phyloP scores from a whole-genome alignment of 1,284 basidiomycete species.

The Sphagnurus paluster region DNA sequence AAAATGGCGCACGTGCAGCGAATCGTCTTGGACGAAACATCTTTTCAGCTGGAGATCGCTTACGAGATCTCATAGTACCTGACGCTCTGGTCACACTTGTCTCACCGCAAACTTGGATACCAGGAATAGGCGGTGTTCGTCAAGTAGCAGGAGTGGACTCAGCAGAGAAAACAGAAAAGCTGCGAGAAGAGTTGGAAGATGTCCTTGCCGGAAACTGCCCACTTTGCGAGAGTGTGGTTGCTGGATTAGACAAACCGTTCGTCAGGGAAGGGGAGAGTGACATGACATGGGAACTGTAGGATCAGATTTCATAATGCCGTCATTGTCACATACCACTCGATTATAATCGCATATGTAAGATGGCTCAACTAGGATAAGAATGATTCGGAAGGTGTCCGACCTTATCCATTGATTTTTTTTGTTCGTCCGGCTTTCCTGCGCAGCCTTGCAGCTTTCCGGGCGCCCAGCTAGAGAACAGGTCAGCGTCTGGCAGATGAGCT shows the following conservation, averaged over 20 bases:
- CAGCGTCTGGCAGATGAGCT: constrained; percentile 11
- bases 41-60: constrained; percentile 83
- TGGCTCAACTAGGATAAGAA: constrained; percentile 3
- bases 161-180: constrained; percentile 63
- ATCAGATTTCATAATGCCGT: constrained; percentile 4
- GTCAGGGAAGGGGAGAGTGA: constrained; percentile 80
- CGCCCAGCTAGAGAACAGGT: constrained; percentile 62
- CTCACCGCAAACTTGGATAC: constrained; percentile 67
- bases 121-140: constrained; percentile 54
- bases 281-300: constrained; percentile 77
- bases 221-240: constrained; percentile 86
- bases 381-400: background rate
- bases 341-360: constrained; percentile 9
- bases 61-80: constrained; percentile 89
- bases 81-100: constrained; percentile 82
- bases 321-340: constrained; percentile 4
- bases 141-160: constrained; percentile 51
- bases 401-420: constrained; percentile 75
- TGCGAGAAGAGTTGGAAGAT: constrained; percentile 84
- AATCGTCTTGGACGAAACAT: constrained; percentile 77
- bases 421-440: constrained; percentile 69
- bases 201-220: constrained; percentile 87
- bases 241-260: constrained; percentile 85
- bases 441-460: constrained; percentile 69
- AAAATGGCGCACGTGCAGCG: constrained; percentile 60